Evolutionary conservation across 495 filamentous ascomycete species (phyloP).

Genomic region (Aspergillus carlsbadensis): DNA sequence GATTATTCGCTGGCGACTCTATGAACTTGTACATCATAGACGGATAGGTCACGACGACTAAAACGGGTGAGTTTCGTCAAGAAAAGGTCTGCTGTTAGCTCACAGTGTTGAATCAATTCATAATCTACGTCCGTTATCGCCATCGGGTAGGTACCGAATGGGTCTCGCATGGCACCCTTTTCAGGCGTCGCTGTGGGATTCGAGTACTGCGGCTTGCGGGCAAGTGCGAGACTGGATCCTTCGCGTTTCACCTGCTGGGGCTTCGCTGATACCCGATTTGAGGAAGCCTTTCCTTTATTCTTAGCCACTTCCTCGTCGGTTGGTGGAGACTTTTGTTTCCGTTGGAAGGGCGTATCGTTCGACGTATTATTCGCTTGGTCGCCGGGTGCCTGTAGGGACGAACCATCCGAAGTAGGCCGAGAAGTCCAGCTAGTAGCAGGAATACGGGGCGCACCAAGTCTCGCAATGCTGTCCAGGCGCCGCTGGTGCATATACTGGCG

Average conservation of each 20-base stretch:
- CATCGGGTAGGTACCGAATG: conserved; percentile 26
- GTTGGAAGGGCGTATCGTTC: conserved; percentile 1
- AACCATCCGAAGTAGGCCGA: conserved; percentile 12
- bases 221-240: background rate
- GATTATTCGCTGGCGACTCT: conserved; percentile 16
- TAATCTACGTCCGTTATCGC: conserved; percentile 21
- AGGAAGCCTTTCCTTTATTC: conserved; percentile 4
- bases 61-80: conserved; percentile 10
- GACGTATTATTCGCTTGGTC: conserved; percentile 10
- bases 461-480: conserved; percentile 30
- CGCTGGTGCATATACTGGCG: conserved; percentile 33
- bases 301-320: conserved; percentile 4
- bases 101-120: conserved; percentile 31
- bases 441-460: conserved; percentile 24
- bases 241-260: conserved; percentile 16
- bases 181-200: conserved; percentile 15
- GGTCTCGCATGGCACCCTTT: conserved; percentile 17
- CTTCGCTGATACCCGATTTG: conserved; percentile 13
- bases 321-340: conserved; percentile 2
- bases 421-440: conserved; percentile 23
- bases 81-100: background rate
- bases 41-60: conserved; percentile 29
- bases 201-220: conserved; percentile 1
- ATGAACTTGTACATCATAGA: conserved; percentile 35
- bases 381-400: conserved; percentile 14